Evolutionary conservation across 257 asterid genomes (phyloP), one percentile per base, ranked within the genome.

Genomic region (Penstemon barbatus): DNA sequence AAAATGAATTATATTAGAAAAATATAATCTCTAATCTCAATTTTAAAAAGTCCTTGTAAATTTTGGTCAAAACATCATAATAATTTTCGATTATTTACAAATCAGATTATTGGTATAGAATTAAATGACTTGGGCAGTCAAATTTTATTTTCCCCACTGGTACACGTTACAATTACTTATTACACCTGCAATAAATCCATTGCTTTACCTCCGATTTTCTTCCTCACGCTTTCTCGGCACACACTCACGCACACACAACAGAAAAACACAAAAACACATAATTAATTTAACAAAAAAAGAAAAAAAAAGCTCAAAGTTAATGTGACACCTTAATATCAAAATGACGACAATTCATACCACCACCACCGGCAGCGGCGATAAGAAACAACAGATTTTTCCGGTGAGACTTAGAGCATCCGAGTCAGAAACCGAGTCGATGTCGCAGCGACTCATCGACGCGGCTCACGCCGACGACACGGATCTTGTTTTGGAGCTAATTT

Each of bases 371-470:
- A 0, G 50, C 64, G 68, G 62, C 36, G 76, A 79, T 71, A 77
- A 61, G 43, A 68, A 60, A 4, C 79, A 72, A 11, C 78, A 68
- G 54, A 41, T 80, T 59, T 80, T 66, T n/a, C 82, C 85, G 57
- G 54, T 63, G 75, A 73, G 82, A 6, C 12, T 69, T 46, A 37
- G 33, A 40, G 48, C 5, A 12, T 5, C 74, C n/a, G 81, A 63
- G 12, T 50, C 57, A 72, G 73, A 71, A 42, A 73, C 63, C 4
- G 86, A 85, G 72, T 70, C 81, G n/a, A 66, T 77, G 37, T 85
- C 94, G 66, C 96, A 83, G 61, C 77, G 79, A 66, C 88, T 89
- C 11, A 72, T 89, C 19, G 87, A 79, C 53, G 86, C 90, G 7
- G 87, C 81, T 61, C 88, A 89, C 49, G 78, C 55, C 61, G 72